phyloP scores from a whole-genome alignment of 192 early-diverging fungal species.

The Helicostylum pulchrum region DNA sequence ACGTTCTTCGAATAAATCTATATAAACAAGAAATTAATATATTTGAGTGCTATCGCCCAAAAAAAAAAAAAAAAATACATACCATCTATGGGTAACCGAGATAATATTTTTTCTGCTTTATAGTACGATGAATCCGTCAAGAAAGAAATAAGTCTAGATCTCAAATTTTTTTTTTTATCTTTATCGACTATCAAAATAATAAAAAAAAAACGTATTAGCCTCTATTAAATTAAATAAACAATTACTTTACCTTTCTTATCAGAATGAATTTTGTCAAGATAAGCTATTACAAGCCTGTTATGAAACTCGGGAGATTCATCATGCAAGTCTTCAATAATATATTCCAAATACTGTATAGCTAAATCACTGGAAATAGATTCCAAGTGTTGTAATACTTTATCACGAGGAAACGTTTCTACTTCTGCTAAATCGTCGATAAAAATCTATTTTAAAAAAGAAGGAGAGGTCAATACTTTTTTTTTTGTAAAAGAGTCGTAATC shows the following conservation, averaged over 20 bases:
- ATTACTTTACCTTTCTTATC: conserved; percentile 3
- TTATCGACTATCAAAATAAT: conserved; percentile 8
- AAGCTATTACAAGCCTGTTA: conserved; percentile 76
- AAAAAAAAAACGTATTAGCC: no score
- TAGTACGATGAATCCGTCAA: conserved; percentile 69
- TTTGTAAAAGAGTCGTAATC: no score
- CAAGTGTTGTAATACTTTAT: conserved; percentile 63
- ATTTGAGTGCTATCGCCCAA: background rate
- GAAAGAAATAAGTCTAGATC: conserved; percentile 56
- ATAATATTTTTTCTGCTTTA: conserved; percentile 71
- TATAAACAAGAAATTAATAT: background rate
- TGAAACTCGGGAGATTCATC: conserved; percentile 72
- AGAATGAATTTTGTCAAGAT: conserved; percentile 61
- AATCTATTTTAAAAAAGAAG: conserved; percentile 35
- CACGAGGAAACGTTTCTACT: conserved; percentile 60
- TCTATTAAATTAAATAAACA: no score
- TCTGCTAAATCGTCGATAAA: conserved; percentile 56
- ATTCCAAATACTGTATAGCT: conserved; percentile 73
- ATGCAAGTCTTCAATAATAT: conserved; percentile 69
- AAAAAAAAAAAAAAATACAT: conserved; percentile 11
- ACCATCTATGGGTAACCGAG: conserved; percentile 71
- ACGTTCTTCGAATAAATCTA: conserved; percentile 79
- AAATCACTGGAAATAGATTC: conserved; percentile 62
- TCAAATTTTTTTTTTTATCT: background rate
- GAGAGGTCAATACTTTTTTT: background rate